Percentiles rank a stretch among this genome's conserved stretches.
phyloP scores from a whole-genome alignment of 202 grass and related monocot genomes.

The Carex arenaria region DNA sequence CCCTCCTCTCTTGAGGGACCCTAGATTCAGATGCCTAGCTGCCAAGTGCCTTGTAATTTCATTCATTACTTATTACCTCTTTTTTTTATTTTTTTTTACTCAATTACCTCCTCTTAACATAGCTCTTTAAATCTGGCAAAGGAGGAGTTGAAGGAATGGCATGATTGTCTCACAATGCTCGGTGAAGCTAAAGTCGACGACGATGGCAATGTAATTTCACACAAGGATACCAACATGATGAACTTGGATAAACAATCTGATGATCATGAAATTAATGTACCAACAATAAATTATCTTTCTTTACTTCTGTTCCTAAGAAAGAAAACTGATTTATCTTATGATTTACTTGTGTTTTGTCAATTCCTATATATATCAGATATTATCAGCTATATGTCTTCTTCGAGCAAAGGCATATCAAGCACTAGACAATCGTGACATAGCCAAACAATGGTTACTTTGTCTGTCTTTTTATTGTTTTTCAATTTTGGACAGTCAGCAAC shows the following conservation, averaged over 20 bases:
- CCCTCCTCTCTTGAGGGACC: constrained; percentile 60
- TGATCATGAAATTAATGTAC: constrained; percentile 88
- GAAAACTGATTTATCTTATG: neutral
- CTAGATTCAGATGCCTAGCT: constrained; percentile 89
- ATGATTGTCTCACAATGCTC: constrained; percentile 93
- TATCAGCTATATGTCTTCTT: constrained; percentile 89
- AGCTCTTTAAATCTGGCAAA: neutral
- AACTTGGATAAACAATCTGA: constrained; percentile 95
- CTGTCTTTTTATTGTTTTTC: constrained; percentile 12
- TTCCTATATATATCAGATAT: constrained; percentile 46
- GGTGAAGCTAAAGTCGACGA: constrained; percentile 95
- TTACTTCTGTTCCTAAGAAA: neutral
- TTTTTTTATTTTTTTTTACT: too few relatives aligned
- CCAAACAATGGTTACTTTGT: constrained; percentile 64
- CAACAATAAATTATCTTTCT: constrained; percentile 2
- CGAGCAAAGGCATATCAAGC: constrained; percentile 96
- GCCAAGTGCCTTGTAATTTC: constrained; percentile 68
- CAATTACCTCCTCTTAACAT: too few relatives aligned
- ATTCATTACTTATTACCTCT: too few relatives aligned
- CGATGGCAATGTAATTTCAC: constrained; percentile 65
- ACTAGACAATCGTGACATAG: constrained; percentile 85
- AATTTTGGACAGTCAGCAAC: neutral
- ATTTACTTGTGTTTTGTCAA: neutral
- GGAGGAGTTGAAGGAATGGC: constrained; percentile 98
- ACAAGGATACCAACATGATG: constrained; percentile 67